Percentiles rank a stretch among this genome's conserved stretches.
These are phyloP conservation scores for Microascus cirrosus DNA, from an alignment of 2,329 filamentous ascomycete genomes.

Conservation along the genomic window DNA sequence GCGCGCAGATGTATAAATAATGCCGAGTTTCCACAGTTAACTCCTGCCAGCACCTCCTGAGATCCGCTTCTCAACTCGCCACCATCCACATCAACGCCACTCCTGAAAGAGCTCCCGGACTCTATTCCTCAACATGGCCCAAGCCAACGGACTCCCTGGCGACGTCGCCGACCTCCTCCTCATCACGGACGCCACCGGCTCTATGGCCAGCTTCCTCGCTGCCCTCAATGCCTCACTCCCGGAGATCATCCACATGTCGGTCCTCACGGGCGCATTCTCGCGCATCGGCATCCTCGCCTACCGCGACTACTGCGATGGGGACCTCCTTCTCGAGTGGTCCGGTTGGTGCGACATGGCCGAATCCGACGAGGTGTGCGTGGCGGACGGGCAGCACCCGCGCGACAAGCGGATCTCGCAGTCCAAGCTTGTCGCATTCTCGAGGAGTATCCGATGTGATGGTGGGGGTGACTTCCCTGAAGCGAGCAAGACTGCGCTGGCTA, in stretches of 20 bases:
- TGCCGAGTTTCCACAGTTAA: too few relatives aligned
- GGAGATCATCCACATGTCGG: slow-evolving; percentile 36
- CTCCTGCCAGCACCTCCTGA: too few relatives aligned
- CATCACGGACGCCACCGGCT: slow-evolving; percentile 32
- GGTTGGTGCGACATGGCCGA: slow-evolving; percentile 25
- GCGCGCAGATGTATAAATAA: too few relatives aligned
- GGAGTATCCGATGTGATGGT: slow-evolving; percentile 16
- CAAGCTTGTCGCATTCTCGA: slow-evolving; percentile 22
- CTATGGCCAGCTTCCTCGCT: slow-evolving; percentile 29
- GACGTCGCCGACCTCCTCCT: slow-evolving; percentile 30
- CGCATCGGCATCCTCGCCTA: slow-evolving; percentile 38
- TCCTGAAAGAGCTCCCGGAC: too few relatives aligned
- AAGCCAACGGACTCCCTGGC: background rate
- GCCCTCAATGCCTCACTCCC: slow-evolving; percentile 34
- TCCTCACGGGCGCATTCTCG: slow-evolving; percentile 35
- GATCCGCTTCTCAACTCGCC: too few relatives aligned
- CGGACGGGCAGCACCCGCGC: background rate
- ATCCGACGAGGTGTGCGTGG: background rate
- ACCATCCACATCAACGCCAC: too few relatives aligned
- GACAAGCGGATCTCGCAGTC: slow-evolving; percentile 15
- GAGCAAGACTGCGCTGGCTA: slow-evolving; percentile 34
- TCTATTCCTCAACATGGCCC: background rate
- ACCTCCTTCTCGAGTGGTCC: slow-evolving; percentile 30
- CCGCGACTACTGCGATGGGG: slow-evolving; percentile 29
- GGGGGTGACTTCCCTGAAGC: slow-evolving; percentile 36